A percentile compares a stretch with the other conserved stretches of the same genome.
These are phyloP conservation scores for Rhizophagus sp. DNA, from an alignment of 192 early-diverging fungal genomes.

Conservation along the genomic window DNA sequence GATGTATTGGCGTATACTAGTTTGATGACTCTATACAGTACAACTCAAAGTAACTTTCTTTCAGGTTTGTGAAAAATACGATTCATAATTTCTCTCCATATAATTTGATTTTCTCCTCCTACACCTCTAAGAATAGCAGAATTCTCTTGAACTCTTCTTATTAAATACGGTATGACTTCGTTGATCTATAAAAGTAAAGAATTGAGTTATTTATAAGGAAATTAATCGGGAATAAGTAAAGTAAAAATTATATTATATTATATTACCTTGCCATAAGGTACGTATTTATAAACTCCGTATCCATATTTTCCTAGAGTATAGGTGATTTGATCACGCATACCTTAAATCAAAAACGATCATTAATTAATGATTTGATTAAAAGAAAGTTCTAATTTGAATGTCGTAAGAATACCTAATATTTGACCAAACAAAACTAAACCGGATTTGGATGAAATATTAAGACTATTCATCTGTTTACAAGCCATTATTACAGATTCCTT, in stretches of 20 bases:
- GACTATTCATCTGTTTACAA: slow-evolving; percentile 58
- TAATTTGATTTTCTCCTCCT: slow-evolving; percentile 51
- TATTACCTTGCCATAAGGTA: slow-evolving; percentile 85
- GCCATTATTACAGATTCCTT: slow-evolving; percentile 69
- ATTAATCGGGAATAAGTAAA: neutral
- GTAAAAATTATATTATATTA: neutral
- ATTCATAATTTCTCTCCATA: slow-evolving; percentile 62
- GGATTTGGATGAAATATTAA: slow-evolving; percentile 51
- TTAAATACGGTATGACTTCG: slow-evolving; percentile 90
- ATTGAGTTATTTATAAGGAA: neutral
- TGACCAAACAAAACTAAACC: slow-evolving; percentile 89
- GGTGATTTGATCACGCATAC: slow-evolving; percentile 92
- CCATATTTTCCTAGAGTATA: slow-evolving; percentile 76
- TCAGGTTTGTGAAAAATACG: slow-evolving; percentile 25
- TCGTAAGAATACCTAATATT: slow-evolving; percentile 59
- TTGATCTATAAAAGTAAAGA: slow-evolving; percentile 49
- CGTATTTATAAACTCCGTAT: slow-evolving; percentile 87
- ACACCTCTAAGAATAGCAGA: slow-evolving; percentile 71
- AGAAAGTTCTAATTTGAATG: neutral
- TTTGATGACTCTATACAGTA: too few species aligned
- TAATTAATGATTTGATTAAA: neutral
- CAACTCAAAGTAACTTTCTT: too few species aligned
- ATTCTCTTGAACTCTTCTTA: slow-evolving; percentile 95
- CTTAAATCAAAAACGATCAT: slow-evolving; percentile 21
- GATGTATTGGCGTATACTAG: too few species aligned